A percentile compares a stretch with the other conserved stretches of the same genome.
phyloP scores from a whole-genome alignment of 2,329 filamentous ascomycete species.

The Daldinia eschscholtzii region DNA sequence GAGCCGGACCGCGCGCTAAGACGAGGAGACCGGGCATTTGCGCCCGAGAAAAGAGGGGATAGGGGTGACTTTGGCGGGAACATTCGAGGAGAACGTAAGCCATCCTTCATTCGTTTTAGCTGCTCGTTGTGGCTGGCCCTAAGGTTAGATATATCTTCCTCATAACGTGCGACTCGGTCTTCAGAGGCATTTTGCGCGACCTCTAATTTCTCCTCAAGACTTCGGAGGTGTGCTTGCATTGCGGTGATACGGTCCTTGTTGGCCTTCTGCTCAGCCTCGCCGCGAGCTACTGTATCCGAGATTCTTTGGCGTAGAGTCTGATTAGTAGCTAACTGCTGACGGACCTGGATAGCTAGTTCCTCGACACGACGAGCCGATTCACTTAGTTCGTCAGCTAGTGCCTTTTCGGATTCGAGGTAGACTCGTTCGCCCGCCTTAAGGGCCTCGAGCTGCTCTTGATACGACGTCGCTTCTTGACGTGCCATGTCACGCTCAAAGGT shows the following conservation, averaged over 20 bases:
- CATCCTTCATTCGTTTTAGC: constrained; percentile 77
- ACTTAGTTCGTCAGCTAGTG: constrained; percentile 76
- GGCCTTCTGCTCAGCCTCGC: constrained; percentile 83
- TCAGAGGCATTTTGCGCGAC: constrained; percentile 88
- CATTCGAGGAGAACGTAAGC: constrained; percentile 60
- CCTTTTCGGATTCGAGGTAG: constrained; percentile 70
- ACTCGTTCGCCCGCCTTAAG: constrained; percentile 69
- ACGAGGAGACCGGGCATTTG: constrained; percentile 65
- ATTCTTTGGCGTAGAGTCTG: constrained; percentile 80
- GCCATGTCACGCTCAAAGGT: constrained; percentile 80
- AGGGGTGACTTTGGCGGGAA: constrained; percentile 71
- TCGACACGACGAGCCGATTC: constrained; percentile 83
- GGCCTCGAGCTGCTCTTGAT: constrained; percentile 71
- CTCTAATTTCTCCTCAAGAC: constrained; percentile 86
- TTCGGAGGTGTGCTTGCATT: constrained; percentile 83
- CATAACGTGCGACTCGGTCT: constrained; percentile 83
- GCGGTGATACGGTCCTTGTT: constrained; percentile 86
- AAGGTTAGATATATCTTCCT: constrained; percentile 83
- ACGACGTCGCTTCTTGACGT: constrained; percentile 71
- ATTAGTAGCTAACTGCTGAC: constrained; percentile 84
- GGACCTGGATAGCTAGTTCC: constrained; percentile 81
- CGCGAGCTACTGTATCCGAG: constrained; percentile 81
- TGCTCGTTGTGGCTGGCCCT: constrained; percentile 83
- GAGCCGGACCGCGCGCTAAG: constrained; percentile 63
- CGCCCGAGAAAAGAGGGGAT: constrained; percentile 70